phyloP scores from a whole-genome alignment of 345 rosid genomes.

The Eucalyptus urophylla region DNA sequence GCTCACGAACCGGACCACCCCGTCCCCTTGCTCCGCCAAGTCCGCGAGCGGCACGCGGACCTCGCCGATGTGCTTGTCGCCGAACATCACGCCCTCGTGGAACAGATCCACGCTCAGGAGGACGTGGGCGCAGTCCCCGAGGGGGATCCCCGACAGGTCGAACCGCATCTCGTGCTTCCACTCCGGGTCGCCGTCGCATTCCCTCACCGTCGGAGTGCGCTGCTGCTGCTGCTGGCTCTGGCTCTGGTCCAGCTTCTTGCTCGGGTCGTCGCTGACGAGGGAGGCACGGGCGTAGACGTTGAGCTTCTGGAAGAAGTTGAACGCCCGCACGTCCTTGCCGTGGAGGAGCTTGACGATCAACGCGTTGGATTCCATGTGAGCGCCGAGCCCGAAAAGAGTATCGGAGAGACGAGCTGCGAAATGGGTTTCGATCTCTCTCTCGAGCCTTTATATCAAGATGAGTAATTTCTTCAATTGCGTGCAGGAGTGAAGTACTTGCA shows the following conservation, averaged over 20 bases:
- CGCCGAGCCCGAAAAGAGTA: neutral
- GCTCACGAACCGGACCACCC: conserved; percentile 20
- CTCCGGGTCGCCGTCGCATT: conserved; percentile 40
- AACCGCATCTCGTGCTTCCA: conserved; percentile 37
- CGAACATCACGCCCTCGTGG: conserved; percentile 38
- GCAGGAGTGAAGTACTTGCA: neutral
- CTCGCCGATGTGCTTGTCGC: conserved; percentile 43
- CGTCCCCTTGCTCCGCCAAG: conserved; percentile 13
- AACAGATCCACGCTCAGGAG: conserved; percentile 23
- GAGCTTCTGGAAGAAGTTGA: conserved; percentile 56
- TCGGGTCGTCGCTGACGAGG: conserved; percentile 8
- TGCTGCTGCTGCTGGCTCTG: neutral
- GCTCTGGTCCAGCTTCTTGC: conserved; percentile 1
- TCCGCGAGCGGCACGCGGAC: conserved; percentile 31
- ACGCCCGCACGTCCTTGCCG: conserved; percentile 26
- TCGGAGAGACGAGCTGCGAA: neutral
- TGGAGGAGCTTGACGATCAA: conserved; percentile 23
- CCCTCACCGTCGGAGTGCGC: conserved; percentile 27
- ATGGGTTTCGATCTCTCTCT: neutral
- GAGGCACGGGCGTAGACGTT: conserved; percentile 21
- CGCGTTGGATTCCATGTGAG: conserved; percentile 6
- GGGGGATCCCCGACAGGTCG: conserved; percentile 5
- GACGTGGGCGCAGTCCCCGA: conserved; percentile 4
- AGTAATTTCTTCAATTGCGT: neutral
- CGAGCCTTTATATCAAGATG: neutral